These are phyloP conservation scores for Tolypocladium cylindrosporum DNA, from an alignment of 2,329 filamentous ascomycete species.

Conservation along the genomic window DNA sequence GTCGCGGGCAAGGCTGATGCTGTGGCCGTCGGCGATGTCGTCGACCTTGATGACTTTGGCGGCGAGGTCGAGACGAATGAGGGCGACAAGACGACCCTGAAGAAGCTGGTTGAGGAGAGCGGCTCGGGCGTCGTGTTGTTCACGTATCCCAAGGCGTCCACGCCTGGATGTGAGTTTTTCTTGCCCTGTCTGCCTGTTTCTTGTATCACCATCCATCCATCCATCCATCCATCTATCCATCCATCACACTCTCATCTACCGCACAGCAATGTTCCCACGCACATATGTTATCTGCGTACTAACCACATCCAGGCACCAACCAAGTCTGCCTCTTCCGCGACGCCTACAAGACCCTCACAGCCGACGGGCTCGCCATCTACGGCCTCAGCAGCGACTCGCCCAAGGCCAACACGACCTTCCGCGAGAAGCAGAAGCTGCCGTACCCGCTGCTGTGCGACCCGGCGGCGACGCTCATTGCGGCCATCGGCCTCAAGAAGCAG, in stretches of 20 bases:
- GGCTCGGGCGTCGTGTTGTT: conserved; percentile 82
- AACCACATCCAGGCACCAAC: conserved; percentile 60
- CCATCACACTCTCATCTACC: neutral
- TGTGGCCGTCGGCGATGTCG: conserved; percentile 42
- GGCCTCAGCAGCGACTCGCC: conserved; percentile 81
- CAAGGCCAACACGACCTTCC: conserved; percentile 89
- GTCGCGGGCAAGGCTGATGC: conserved; percentile 23
- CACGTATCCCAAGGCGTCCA: conserved; percentile 91
- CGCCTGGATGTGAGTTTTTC: conserved; percentile 71
- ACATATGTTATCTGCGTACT: neutral
- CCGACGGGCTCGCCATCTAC: conserved; percentile 75
- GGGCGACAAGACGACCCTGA: conserved; percentile 68
- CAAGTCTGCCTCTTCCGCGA: conserved; percentile 94
- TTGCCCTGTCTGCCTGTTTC: neutral
- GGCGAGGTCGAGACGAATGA: conserved; percentile 78
- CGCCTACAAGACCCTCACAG: conserved; percentile 64
- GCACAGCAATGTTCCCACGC: neutral
- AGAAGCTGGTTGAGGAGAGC: conserved; percentile 73
- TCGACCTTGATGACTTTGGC: conserved; percentile 50
- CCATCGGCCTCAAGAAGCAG: conserved; percentile 82
- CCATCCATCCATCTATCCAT: neutral
- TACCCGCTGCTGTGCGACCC: conserved; percentile 86
- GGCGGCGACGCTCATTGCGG: conserved; percentile 60
- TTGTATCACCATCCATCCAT: conserved; percentile 1
- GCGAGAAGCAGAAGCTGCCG: conserved; percentile 79